Percentiles rank a stretch among this genome's conserved stretches.
Evolutionary conservation across 148 eudicot genomes (phyloP).

Genomic region (Spergularia marina): DNA sequence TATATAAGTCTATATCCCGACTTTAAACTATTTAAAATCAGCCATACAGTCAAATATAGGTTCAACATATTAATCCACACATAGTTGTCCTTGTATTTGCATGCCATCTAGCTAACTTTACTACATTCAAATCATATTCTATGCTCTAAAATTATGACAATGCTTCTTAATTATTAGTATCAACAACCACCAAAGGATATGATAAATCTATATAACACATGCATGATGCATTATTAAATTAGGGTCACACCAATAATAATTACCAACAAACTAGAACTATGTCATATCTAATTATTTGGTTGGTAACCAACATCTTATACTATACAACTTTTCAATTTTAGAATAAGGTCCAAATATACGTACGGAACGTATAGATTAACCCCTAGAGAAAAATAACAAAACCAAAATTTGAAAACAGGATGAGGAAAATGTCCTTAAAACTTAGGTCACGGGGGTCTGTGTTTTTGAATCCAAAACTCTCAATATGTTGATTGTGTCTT

Average conservation of each 20-base stretch:
- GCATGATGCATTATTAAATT: neutral
- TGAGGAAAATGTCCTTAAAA: constrained; percentile 20
- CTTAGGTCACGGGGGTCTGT: constrained; percentile 17
- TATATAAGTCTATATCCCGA: no score
- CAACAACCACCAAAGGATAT: neutral
- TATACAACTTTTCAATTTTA: neutral
- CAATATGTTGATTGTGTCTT: neutral
- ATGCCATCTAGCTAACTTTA: no score
- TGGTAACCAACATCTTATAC: neutral
- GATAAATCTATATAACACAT: neutral
- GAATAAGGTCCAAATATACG: neutral
- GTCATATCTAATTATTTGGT: neutral
- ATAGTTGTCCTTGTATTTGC: no score
- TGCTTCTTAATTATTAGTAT: no score
- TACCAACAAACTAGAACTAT: neutral
- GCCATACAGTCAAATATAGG: no score
- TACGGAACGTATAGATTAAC: constrained; percentile 8
- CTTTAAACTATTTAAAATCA: no score
- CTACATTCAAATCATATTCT: no score
- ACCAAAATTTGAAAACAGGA: neutral
- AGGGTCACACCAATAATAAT: neutral
- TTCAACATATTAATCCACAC: no score
- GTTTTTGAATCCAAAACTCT: neutral
- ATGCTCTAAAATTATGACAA: no score
- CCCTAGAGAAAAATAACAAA: neutral